Base-by-base conservation (phyloP, 352 stramenopile species). In the Peronospora belbahrii region DNA sequence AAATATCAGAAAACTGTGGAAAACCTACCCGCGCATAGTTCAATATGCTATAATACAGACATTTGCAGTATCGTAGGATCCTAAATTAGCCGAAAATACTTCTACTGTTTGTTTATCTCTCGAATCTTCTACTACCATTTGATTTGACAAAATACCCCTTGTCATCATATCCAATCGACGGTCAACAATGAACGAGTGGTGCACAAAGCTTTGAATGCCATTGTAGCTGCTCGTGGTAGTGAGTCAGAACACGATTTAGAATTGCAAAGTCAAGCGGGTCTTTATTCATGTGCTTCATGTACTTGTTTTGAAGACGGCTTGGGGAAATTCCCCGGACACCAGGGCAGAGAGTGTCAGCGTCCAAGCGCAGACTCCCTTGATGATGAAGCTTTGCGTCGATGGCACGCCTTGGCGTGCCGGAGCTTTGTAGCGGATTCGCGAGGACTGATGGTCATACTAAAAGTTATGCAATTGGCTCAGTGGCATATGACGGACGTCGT, bases 381-480 rank as follows among this genome's bases (percentile, higher is more conserved):
- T 52, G 61, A 73, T 42, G 73, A 83, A 87, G 72, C 59, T 70
- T 54, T 13, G 72, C 70, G 61, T 38, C 81, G 74, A 85, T 59
- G 65, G 65, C 48, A 48, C 38, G 45, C 18, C 23, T 47, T 23
- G 60, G 52, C 32, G 28, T 48, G 31, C 36, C 25, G 48, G 57
- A 66, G 59, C 52, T 42, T 42, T 53, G n/a, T 34, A 54, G 74
- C 56, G 62, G 76, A 88, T 57, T 76, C 56, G 46, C 48, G 74
- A 79, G 72, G 76, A 83, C 70, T 88, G 79, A 88, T 91, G 65
- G 79, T 88, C 76, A 88, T 88, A 85, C 73, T 83, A 86, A 91
- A 66, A 91, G 79, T 91, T 91, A 91, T 91, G 79, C 79, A 91
- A 91, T 91, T 91, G 79, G 79, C 79, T 88, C 77, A 82, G 61